These are phyloP conservation scores for Phytophthora tentaculata DNA, from an alignment of 352 stramenopile genomes.

Conservation along the genomic window DNA sequence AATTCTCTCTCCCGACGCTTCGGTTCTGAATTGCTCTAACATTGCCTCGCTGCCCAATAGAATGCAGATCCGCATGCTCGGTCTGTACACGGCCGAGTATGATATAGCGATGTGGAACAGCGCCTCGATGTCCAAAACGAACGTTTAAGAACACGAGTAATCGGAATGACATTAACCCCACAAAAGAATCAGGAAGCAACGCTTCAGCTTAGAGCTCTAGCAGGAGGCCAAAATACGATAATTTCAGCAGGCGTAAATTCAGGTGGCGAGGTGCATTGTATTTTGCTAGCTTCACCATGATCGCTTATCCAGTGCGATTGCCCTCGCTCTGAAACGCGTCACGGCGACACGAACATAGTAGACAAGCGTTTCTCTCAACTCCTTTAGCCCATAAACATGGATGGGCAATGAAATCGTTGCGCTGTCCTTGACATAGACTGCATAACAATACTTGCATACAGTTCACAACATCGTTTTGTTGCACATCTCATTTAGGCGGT, in stretches of 20 bases:
- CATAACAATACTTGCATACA: background rate
- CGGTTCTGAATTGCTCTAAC: constrained; percentile 3
- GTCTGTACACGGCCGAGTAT: constrained; percentile 8
- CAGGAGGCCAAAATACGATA: background rate
- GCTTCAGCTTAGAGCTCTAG: too few relatives aligned
- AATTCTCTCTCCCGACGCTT: constrained; percentile 22
- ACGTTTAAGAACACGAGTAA: constrained; percentile 12
- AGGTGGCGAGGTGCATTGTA: background rate
- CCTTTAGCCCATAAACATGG: background rate
- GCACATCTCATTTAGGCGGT: background rate
- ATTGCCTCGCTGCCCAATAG: constrained; percentile 7
- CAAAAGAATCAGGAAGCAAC: constrained; percentile 2
- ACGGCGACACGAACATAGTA: background rate
- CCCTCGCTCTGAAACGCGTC: background rate
- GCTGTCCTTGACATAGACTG: background rate
- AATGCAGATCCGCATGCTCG: constrained; percentile 10
- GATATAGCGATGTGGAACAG: constrained; percentile 3
- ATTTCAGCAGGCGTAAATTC: background rate
- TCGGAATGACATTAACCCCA: background rate
- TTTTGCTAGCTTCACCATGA: background rate
- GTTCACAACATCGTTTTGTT: background rate
- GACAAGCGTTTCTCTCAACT: background rate
- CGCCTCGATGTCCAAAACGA: constrained; percentile 3
- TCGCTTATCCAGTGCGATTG: background rate
- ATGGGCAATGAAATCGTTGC: background rate